Conservation (phyloP, 2,329 filamentous ascomycete species). For the Polychaeton citri region DNA sequence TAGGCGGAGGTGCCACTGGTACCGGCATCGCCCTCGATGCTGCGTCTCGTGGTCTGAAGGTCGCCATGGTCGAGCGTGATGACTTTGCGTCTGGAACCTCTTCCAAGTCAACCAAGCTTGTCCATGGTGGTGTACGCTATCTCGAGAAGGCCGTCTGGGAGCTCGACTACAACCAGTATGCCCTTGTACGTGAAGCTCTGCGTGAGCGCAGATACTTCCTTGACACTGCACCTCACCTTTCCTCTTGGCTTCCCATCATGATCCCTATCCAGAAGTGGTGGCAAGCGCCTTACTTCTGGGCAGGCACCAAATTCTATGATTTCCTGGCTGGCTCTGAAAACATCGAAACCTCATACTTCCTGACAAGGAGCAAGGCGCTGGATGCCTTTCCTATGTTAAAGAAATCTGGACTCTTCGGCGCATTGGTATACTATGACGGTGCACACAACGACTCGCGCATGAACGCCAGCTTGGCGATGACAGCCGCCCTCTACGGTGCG, state of each 20-base stretch:
- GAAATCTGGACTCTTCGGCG: conserved; percentile 63
- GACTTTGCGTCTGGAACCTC: conserved; percentile 73
- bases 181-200: conserved; percentile 68
- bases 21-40: conserved; percentile 72
- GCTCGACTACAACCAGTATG: conserved; percentile 66
- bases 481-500: conserved; percentile 71
- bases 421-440: conserved; percentile 82
- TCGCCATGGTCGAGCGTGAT: conserved; percentile 69
- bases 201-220: conserved; percentile 74
- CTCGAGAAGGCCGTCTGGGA: conserved; percentile 80
- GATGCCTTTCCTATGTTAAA: conserved; percentile 85
- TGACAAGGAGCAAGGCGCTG: conserved; percentile 73
- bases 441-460: conserved; percentile 87
- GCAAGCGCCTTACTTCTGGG: conserved; percentile 71
- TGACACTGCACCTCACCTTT: conserved; percentile 70
- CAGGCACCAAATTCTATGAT: conserved; percentile 70
- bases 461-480: conserved; percentile 82
- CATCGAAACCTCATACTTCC: conserved; percentile 78
- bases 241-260: conserved; percentile 70
- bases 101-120: conserved; percentile 78
- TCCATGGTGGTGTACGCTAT: conserved; percentile 74
- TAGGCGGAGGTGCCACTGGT: conserved; percentile 68
- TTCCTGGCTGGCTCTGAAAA: conserved; percentile 74
- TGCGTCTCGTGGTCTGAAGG: conserved; percentile 63
- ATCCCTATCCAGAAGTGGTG: conserved; percentile 72